These are phyloP conservation scores for Hypoxylon subgilvum DNA, from an alignment of 495 filamentous ascomycete genomes.

Conservation along the genomic window DNA sequence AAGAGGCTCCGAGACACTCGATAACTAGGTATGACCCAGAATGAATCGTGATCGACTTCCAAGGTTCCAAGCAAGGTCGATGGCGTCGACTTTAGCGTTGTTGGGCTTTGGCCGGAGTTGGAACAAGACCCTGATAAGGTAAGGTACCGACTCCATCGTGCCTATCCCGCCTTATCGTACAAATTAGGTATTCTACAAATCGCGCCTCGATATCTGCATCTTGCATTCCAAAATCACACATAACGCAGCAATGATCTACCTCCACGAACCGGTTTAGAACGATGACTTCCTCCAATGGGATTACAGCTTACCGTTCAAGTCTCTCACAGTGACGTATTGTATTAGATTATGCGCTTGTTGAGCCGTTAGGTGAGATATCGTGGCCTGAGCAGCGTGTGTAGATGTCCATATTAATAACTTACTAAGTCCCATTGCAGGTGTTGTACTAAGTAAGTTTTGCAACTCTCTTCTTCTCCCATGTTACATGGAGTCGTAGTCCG, in stretches of 20 bases:
- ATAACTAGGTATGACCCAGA: neutral
- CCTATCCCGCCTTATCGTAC: no score
- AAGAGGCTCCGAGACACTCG: neutral
- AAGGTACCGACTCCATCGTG: constrained; percentile 6
- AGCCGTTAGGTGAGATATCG: no score
- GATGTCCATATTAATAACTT: no score
- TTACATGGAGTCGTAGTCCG: no score
- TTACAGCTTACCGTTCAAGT: constrained; percentile 2
- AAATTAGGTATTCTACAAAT: no score
- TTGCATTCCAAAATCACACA: neutral
- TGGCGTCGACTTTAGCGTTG: constrained; percentile 31
- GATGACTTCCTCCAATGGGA: constrained; percentile 18
- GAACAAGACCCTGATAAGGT: constrained; percentile 20
- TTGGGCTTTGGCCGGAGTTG: constrained; percentile 16
- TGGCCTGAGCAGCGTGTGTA: neutral
- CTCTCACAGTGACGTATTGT: constrained; percentile 23
- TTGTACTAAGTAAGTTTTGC: no score
- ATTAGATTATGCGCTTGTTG: no score
- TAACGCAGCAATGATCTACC: constrained; percentile 9
- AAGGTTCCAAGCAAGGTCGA: no score
- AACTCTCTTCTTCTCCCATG: no score
- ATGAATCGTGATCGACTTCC: constrained; percentile 22
- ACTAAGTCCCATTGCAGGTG: no score
- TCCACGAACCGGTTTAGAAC: constrained; percentile 26
- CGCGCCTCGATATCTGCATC: constrained; percentile 15